Base-by-base conservation (phyloP, 805 yeast genomes). In the Lipomyces sp. region DNA sequence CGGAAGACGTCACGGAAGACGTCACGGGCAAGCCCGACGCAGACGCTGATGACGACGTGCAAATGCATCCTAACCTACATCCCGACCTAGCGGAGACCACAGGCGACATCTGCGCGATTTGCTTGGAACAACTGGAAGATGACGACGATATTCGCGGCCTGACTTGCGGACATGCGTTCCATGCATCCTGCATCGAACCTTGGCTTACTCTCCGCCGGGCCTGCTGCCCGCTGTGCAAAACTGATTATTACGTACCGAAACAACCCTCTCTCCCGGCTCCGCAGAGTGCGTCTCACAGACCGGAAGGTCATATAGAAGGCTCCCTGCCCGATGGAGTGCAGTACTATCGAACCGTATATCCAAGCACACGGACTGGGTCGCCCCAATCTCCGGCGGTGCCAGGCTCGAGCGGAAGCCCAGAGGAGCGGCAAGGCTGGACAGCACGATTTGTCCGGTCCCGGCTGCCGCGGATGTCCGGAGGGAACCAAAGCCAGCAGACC, bases 111-210 rank as follows among this genome's bases (percentile, higher is more conserved):
- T 86, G 95, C 72, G 89, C 91, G 11, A 83, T 86, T 57, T 86
- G 95, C 66, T 72, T 86, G 32, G 95, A 86, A 36, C 65, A 70
- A 3, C 74, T 83, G 47, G 84, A 79, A 56, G 76, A 76, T 43
- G 81, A 75, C 13, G 87, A 84, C 45, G 63, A 66, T 1, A 87
- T 86, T 1, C 77, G 95, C 43, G 87, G 87, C 0, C 72, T 87
- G 39, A 71, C 84, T 10, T 86, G 95, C 69, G 88, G 89, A 2
- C 95, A 86, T 67, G 88, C 83, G 2, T 86, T 82, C 74, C 95
- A 86, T 63, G 74, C 82, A 21, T 82, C 76, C 16, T 86, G 95
- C 67, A 75, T 87, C 46, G 88, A 83, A 57, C 90, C 90, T 1
- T 86, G 95, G 95, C 70, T 86, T 41, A 81, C 80, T 2, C 77